phyloP scores from a whole-genome alignment of 805 yeast species.

The Vanderwaltozyma verrucispora region DNA sequence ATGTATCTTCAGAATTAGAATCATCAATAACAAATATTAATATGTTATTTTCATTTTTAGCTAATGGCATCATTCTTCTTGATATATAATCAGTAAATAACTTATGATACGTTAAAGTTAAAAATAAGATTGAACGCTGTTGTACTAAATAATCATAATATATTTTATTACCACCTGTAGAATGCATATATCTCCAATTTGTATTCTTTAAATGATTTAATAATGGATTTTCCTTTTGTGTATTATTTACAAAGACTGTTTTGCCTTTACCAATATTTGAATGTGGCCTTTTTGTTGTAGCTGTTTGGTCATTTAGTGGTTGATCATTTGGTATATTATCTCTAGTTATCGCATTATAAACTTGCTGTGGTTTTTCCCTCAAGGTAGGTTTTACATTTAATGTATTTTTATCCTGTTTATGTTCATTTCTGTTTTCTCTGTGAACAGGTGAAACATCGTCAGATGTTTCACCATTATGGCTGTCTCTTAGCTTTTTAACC shows the following conservation, averaged over 20 bases:
- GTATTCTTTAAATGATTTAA: constrained; percentile 43
- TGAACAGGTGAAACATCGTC: neutral
- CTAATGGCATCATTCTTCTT: constrained; percentile 38
- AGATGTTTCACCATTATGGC: constrained; percentile 12
- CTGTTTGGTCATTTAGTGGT: neutral
- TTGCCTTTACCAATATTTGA: constrained; percentile 9
- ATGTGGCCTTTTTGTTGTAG: neutral
- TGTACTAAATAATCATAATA: constrained; percentile 58
- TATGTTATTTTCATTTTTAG: constrained; percentile 39
- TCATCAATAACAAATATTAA: constrained; percentile 57
- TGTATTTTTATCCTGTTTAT: neutral
- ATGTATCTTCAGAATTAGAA: constrained; percentile 40
- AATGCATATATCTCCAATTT: constrained; percentile 39
- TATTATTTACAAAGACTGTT: constrained; percentile 46
- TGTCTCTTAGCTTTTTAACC: constrained; percentile 49
- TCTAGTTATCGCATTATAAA: constrained; percentile 1
- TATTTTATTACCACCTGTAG: constrained; percentile 30
- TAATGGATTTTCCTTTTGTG: constrained; percentile 67
- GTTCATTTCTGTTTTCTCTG: neutral
- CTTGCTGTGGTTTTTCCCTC: neutral
- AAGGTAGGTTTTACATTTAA: neutral
- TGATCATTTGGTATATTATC: neutral
- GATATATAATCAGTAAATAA: constrained; percentile 66
- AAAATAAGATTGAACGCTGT: constrained; percentile 45
- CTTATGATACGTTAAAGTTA: constrained; percentile 64